Evolutionary conservation across 108 stramenopile species (phyloP), one percentile per base, ranked within the genome.

Genomic region (Parietichytrium sp.): DNA sequence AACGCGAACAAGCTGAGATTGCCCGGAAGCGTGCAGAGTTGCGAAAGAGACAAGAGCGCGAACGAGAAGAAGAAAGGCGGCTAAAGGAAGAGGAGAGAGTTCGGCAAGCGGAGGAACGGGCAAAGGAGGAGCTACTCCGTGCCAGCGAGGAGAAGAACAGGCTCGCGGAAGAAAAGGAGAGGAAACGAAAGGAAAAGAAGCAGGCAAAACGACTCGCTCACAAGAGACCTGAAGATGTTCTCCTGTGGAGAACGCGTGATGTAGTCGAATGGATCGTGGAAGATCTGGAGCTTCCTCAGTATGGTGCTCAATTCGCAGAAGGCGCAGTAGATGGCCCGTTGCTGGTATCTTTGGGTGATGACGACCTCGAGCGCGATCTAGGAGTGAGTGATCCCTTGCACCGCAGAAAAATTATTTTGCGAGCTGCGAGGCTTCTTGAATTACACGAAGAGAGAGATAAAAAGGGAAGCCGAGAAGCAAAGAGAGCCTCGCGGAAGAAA

Each of bases 231-330:
- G 38, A 72, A 25, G 61, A 72, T 25, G 61, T 72, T 42, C 36
- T 72, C 38, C 42, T 72, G 6, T 72, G 61, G 61, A 8, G 61
- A 12, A 33, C 61, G 10, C 61, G 61, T 7, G 61, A 72, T 42
- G 61, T 72, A 10, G 61, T 38, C 38, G 61, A 72, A 20, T 72
- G 61, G 61, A 8, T 72, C 20, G 61, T 42, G 13, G 61, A 38
- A 7, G 61, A 72, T 20, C 61, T 72, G 8, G 61, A 72, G 42
- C 42, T 72, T 10, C 61, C 61, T 42, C n/a, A n/a, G 33, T 72
- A 72, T 25, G 25, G 38, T 0, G 61, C 15, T 10, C 33, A 42
- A 10, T 72, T 72, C 3, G 61, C 45, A n/a, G 61, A 72, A 25
- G 61, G 38, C 13, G 61, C 61, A 10, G 61, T 72, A 12, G 61